These are phyloP conservation scores for Lactarius tabidus DNA, from an alignment of 768 basidiomycete genomes.

Conservation along the genomic window DNA sequence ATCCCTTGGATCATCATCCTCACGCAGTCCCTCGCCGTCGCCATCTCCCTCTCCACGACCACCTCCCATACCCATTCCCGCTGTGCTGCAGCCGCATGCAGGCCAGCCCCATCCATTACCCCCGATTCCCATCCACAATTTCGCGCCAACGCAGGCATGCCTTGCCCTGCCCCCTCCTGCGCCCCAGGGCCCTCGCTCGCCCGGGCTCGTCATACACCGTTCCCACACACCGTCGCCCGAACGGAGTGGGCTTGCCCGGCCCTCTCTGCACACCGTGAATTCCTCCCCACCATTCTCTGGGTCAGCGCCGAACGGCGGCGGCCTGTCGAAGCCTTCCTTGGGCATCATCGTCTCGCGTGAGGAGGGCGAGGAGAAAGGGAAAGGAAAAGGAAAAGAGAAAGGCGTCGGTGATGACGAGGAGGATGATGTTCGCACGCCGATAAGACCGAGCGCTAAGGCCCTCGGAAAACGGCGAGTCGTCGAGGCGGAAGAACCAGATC, in stretches of 20 bases:
- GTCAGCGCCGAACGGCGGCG: slow-evolving; percentile 7
- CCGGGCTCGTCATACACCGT: slow-evolving; percentile 40
- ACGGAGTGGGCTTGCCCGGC: slow-evolving; percentile 29
- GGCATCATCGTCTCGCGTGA: neutral
- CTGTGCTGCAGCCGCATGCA: slow-evolving; percentile 30
- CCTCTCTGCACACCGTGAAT: slow-evolving; percentile 2
- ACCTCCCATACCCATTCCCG: slow-evolving; percentile 31
- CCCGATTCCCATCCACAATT: slow-evolving; percentile 32
- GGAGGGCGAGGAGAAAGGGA: neutral
- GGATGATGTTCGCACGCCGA: slow-evolving; percentile 37
- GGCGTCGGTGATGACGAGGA: slow-evolving; percentile 28
- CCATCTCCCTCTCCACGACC: slow-evolving; percentile 40
- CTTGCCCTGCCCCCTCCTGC: slow-evolving; percentile 65
- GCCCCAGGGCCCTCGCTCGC: slow-evolving; percentile 70
- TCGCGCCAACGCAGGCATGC: slow-evolving; percentile 32
- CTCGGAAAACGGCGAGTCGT: slow-evolving; percentile 76
- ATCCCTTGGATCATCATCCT: slow-evolving; percentile 36
- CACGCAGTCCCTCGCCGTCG: slow-evolving; percentile 44
- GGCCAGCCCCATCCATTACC: slow-evolving; percentile 38
- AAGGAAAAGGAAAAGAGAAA: neutral
- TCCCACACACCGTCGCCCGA: slow-evolving; percentile 75
- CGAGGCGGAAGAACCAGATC: slow-evolving; percentile 46
- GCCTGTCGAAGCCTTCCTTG: slow-evolving; percentile 10
- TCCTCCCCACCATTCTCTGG: slow-evolving; percentile 9
- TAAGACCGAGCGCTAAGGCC: slow-evolving; percentile 79